A percentile compares a stretch with the other conserved stretches of the same genome.
These are phyloP conservation scores for Apocynum venetum DNA, from an alignment of 257 asterid genomes.

Conservation along the genomic window DNA sequence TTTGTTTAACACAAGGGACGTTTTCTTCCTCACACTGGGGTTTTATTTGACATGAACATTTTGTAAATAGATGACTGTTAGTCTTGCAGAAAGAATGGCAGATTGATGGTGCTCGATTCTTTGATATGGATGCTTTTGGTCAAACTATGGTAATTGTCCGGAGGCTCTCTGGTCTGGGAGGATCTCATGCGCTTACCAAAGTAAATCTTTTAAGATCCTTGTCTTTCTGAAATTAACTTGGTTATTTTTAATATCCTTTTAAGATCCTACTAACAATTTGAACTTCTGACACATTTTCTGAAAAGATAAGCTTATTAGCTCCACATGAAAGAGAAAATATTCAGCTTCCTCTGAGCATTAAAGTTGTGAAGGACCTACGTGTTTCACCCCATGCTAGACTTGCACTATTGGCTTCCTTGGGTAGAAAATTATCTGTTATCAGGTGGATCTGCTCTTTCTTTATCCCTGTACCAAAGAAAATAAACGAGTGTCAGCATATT, in stretches of 20 bases:
- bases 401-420: constrained; percentile 78
- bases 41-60: neutral
- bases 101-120: constrained; percentile 79
- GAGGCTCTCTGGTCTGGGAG: constrained; percentile 65
- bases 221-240: neutral
- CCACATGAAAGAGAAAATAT: constrained; percentile 62
- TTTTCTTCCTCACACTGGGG: neutral
- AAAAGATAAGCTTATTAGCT: constrained; percentile 64
- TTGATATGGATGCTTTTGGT: constrained; percentile 60
- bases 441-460: constrained; percentile 43
- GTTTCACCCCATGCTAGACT: constrained; percentile 72
- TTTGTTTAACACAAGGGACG: too few relatives aligned
- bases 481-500: neutral
- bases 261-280: constrained; percentile 9
- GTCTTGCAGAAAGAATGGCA: constrained; percentile 52
- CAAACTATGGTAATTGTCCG: constrained; percentile 57
- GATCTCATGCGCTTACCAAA: constrained; percentile 69
- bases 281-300: constrained; percentile 17
- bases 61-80: constrained; percentile 1
- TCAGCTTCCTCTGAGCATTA: constrained; percentile 53
- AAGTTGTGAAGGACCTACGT: constrained; percentile 68
- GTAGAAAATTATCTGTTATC: constrained; percentile 71
- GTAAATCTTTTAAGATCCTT: constrained; percentile 37
- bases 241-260: constrained; percentile 7
- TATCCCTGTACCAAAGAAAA: neutral